Conservation (phyloP, 2,329 filamentous ascomycete genomes). For the Pestalotiopsis sp. region DNA sequence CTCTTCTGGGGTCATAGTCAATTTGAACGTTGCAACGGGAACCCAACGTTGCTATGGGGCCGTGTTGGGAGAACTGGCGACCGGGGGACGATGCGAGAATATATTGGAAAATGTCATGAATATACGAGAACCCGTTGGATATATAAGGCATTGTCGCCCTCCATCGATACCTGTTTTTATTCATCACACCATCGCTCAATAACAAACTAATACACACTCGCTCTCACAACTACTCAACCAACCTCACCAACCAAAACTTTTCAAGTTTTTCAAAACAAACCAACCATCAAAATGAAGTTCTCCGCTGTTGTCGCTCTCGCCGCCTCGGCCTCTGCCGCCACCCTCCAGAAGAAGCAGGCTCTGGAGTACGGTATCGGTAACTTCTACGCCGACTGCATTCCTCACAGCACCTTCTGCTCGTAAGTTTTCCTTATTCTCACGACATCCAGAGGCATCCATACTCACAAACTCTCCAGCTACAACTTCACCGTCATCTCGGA, state of each 20-base stretch:
- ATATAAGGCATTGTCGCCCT: background rate
- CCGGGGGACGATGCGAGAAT: background rate
- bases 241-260: background rate
- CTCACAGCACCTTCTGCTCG: constrained; percentile 12
- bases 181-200: background rate
- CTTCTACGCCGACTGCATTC: constrained; percentile 15
- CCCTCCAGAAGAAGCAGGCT: constrained; percentile 12
- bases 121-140: background rate
- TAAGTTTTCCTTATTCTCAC: constrained; percentile 2
- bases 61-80: background rate
- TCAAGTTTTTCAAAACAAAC: background rate
- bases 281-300: constrained; percentile 14
- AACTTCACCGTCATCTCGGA: constrained; percentile 13
- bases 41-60: background rate
- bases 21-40: background rate
- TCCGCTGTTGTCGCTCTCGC: constrained; percentile 12
- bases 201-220: background rate
- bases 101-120: background rate
- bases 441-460: background rate
- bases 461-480: constrained; percentile 6
- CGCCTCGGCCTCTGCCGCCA: constrained; percentile 12
- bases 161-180: background rate
- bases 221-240: background rate
- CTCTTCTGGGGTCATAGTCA: background rate
- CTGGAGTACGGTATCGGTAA: background rate